Conservation (phyloP, 768 basidiomycete species). For the Hypholoma sublateritium region DNA sequence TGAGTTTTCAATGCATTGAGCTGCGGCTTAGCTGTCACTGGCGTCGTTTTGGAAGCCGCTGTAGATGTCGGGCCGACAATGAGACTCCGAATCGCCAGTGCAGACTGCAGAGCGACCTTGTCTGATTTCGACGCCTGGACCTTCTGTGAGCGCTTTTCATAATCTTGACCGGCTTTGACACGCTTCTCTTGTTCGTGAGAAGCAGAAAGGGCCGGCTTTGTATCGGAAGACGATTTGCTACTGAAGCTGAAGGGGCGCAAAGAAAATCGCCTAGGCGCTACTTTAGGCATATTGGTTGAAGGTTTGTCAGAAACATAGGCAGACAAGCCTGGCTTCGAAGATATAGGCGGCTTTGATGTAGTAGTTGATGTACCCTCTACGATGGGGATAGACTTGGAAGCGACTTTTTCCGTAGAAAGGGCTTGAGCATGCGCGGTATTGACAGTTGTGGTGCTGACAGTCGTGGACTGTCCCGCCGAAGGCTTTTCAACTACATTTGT, state of each 20-base stretch:
- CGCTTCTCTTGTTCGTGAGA: slow-evolving; percentile 41
- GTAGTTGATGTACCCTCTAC: not conserved
- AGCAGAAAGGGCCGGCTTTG: slow-evolving; percentile 34
- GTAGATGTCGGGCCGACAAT: slow-evolving; percentile 57
- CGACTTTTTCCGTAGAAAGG: not conserved
- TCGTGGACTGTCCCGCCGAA: not conserved
- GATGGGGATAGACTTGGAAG: not conserved
- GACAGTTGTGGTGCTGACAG: not conserved
- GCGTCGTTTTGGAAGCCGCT: slow-evolving; percentile 37
- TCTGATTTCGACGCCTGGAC: slow-evolving; percentile 40
- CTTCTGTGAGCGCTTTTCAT: slow-evolving; percentile 11
- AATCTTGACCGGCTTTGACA: slow-evolving; percentile 22
- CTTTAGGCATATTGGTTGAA: not conserved
- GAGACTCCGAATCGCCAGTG: slow-evolving; percentile 60
- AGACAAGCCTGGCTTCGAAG: not conserved
- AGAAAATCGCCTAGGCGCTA: slow-evolving; percentile 40
- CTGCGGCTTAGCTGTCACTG: slow-evolving; percentile 46
- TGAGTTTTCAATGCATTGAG: slow-evolving; percentile 66
- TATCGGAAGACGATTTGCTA: slow-evolving; percentile 26
- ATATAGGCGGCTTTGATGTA: not conserved
- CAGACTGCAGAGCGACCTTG: slow-evolving; percentile 63
- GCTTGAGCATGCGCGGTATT: not conserved
- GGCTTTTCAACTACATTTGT: not conserved
- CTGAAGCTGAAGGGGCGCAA: slow-evolving; percentile 42
- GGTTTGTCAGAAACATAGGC: not conserved